phyloP scores from a whole-genome alignment of 352 stramenopile genomes.

The Globisporangium splendens region DNA sequence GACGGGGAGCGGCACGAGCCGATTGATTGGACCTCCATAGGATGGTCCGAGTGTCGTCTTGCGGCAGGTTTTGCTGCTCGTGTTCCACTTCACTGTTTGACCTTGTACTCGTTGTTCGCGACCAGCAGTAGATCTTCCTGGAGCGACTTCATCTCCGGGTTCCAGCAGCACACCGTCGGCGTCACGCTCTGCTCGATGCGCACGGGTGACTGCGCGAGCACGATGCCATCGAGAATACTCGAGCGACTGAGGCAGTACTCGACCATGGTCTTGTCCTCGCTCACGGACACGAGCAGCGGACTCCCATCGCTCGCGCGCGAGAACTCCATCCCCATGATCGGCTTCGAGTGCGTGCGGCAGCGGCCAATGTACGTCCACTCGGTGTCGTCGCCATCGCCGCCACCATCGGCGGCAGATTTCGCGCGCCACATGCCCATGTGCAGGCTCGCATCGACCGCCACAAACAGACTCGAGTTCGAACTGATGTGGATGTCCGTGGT shows the following conservation, averaged over 20 bases:
- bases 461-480: constrained; percentile 67
- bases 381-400: constrained; percentile 16
- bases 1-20: constrained; percentile 60
- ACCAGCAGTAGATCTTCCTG: constrained; percentile 89
- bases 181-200: constrained; percentile 82
- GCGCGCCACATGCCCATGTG: constrained; percentile 77
- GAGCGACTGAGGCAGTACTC: constrained; percentile 87
- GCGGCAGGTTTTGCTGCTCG: constrained; percentile 88
- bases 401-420: constrained; percentile 25
- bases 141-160: constrained; percentile 69
- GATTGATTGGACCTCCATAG: constrained; percentile 88
- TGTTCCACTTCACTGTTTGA: constrained; percentile 93
- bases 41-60: constrained; percentile 88
- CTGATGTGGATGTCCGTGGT: constrained; percentile 83
- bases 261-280: constrained; percentile 82
- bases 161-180: constrained; percentile 89
- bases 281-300: constrained; percentile 82
- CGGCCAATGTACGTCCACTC: constrained; percentile 87
- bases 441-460: constrained; percentile 66
- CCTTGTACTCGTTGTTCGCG: constrained; percentile 92
- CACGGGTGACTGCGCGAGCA: constrained; percentile 63
- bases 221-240: constrained; percentile 84
- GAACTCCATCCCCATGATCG: constrained; percentile 90
- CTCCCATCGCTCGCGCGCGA: constrained; percentile 61
- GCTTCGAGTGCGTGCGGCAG: constrained; percentile 66